Conservation (phyloP, 495 filamentous ascomycete species). For the Annulohypoxylon moriforme region DNA sequence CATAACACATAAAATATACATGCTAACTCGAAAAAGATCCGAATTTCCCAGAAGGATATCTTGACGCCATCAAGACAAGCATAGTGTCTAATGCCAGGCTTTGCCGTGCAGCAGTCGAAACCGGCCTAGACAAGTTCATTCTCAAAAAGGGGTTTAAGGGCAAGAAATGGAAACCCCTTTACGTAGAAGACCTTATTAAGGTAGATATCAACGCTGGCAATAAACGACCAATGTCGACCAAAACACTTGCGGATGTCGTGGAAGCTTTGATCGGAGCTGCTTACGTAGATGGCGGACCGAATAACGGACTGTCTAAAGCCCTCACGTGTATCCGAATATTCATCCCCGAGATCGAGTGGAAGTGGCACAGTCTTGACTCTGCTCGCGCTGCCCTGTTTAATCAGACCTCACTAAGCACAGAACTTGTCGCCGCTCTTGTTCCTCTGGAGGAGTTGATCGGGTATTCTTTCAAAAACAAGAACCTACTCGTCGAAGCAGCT, state of each 20-base stretch:
- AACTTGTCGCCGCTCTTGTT: constrained; percentile 43
- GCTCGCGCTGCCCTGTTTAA: constrained; percentile 49
- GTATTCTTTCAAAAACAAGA: constrained; percentile 76
- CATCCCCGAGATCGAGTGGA: constrained; percentile 71
- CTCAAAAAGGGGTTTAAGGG: constrained; percentile 74
- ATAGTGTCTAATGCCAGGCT: constrained; percentile 80
- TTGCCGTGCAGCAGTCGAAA: constrained; percentile 68
- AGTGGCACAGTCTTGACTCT: constrained; percentile 61
- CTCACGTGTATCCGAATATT: constrained; percentile 72
- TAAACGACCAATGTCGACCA: constrained; percentile 68
- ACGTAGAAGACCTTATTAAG: constrained; percentile 64
- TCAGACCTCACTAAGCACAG: constrained; percentile 44
- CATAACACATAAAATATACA: neutral
- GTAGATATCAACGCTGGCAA: constrained; percentile 14
- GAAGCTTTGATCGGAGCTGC: constrained; percentile 85
- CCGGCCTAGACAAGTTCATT: constrained; percentile 79
- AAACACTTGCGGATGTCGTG: constrained; percentile 89
- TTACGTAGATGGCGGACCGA: constrained; percentile 73
- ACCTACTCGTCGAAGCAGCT: constrained; percentile 82
- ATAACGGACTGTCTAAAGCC: constrained; percentile 67
- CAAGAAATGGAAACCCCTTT: constrained; percentile 75
- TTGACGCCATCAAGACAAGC: constrained; percentile 74
- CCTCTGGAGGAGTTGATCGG: constrained; percentile 70
- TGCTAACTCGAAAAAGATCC: constrained; percentile 55
- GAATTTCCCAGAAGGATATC: constrained; percentile 80